Percentiles rank a stretch among this genome's conserved stretches.
These are phyloP conservation scores for Skeletonema costatum DNA, from an alignment of 108 stramenopile species.

Conservation along the genomic window DNA sequence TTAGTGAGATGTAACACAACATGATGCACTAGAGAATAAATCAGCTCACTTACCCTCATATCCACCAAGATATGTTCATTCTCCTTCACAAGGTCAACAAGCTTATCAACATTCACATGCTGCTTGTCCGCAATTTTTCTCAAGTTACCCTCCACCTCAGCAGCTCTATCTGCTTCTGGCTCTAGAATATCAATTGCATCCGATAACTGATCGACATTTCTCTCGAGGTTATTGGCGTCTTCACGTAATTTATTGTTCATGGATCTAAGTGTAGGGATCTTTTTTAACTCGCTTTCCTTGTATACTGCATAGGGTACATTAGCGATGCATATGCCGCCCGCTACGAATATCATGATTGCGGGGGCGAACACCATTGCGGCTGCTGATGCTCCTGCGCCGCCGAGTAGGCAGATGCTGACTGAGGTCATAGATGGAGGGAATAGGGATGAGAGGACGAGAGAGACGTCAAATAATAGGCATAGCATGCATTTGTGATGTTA, in stretches of 20 bases:
- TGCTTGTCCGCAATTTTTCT: constrained; percentile 33
- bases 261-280: constrained; percentile 28
- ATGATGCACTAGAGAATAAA: not conserved
- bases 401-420: not conserved
- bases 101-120: constrained; percentile 39
- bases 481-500: not conserved
- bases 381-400: constrained; percentile 1
- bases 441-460: not conserved
- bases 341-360: constrained; percentile 14
- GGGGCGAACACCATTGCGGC: constrained; percentile 25
- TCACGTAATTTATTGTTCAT: constrained; percentile 32
- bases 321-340: constrained; percentile 27
- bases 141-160: constrained; percentile 38
- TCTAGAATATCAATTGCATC: constrained; percentile 18
- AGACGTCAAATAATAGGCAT: not conserved
- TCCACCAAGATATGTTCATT: constrained; percentile 34
- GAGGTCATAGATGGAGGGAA: not conserved
- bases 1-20: not conserved
- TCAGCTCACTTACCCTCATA: constrained; percentile 41
- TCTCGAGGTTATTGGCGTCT: constrained; percentile 26
- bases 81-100: constrained; percentile 47
- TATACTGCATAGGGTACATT: constrained; percentile 29
- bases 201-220: constrained; percentile 21
- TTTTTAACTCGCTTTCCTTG: constrained; percentile 21
- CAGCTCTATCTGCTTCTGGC: constrained; percentile 42